These are phyloP conservation scores for Penicillium sp. DNA, from an alignment of 2,329 filamentous ascomycete genomes.

Conservation along the genomic window DNA sequence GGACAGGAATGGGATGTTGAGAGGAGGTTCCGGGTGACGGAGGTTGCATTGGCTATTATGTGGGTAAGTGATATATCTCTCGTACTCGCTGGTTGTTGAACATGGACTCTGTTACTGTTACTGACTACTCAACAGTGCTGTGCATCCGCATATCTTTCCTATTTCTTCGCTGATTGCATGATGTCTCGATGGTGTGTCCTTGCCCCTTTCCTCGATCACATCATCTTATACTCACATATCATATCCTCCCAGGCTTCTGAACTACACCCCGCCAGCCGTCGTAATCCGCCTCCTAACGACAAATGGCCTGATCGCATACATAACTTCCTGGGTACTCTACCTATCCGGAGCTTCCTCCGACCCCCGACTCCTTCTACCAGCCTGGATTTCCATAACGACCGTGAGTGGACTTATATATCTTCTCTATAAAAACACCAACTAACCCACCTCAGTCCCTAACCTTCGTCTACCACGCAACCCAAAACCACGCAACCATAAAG, in stretches of 20 bases:
- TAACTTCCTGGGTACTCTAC: slow-evolving; percentile 68
- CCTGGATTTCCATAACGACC: slow-evolving; percentile 74
- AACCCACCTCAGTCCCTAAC: slow-evolving; percentile 58
- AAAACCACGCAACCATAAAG: slow-evolving; percentile 73
- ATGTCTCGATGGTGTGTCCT: slow-evolving; percentile 70
- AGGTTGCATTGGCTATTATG: slow-evolving; percentile 68
- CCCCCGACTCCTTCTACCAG: slow-evolving; percentile 66
- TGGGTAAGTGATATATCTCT: slow-evolving; percentile 56
- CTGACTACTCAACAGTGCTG: slow-evolving; percentile 52
- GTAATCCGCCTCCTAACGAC: slow-evolving; percentile 74
- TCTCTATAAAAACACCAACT: background rate
- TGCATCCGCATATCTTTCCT: slow-evolving; percentile 72
- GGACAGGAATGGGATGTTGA: slow-evolving; percentile 45
- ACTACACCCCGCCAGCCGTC: slow-evolving; percentile 74
- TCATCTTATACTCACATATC: background rate
- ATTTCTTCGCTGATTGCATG: slow-evolving; percentile 79
- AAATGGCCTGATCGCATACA: slow-evolving; percentile 69
- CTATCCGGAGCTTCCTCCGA: slow-evolving; percentile 67
- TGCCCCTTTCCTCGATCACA: background rate
- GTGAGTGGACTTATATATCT: slow-evolving; percentile 43
- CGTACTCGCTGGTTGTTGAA: background rate
- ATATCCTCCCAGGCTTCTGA: slow-evolving; percentile 61
- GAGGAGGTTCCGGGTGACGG: slow-evolving; percentile 57
- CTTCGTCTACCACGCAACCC: slow-evolving; percentile 69
- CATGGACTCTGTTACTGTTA: background rate